Base-by-base conservation (phyloP, 257 asterid species). In the Nicotiana knightiana region DNA sequence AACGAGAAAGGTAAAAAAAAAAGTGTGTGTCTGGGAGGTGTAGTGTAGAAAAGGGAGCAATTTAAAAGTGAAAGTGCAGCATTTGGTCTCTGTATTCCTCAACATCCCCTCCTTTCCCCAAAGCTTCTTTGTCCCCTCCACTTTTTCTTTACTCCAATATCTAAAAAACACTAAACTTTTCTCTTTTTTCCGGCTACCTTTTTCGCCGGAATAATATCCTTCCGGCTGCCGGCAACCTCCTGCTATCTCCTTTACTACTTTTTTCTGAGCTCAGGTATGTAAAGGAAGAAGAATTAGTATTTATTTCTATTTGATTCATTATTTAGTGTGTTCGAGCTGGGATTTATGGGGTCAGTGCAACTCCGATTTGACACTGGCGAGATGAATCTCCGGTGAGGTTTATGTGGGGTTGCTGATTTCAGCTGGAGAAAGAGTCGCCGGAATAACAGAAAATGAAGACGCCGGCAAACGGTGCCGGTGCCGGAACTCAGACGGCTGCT, bases 41-140 rank as follows among this genome's bases (percentile, higher is more conserved):
- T 91, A 91, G 93, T 88, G 94, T 51, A 75, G 80, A 81, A 87
- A 80, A 92, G 92, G 98, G 92, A 91, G 97, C 95, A 93, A 83
- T 91, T 85, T 78, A 75, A 90, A 91, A 87, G 91, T 59, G 62
- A 83, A 85, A 82, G 66, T 81, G 91, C 94, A 88, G 92, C 97
- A 89, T 92, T 91, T 94, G 97, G 98, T 93, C 97, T 91, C 88
- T 90, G 95, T 90, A 86, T 85, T 89, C 83, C 92, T 92, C 91
- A 90, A 92, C 97, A 94, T 89, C 86, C 81, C 85, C 55, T 88
- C 93, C 90, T 91, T 94, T 94, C 86, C 91, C 95, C 91, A 93
- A 91, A 93, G 93, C 86, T 84, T 88, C 81, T 86, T 86, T 92
- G 96, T 91, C 97, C 81, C 93, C 94, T 78, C 82, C 37, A 51